Evolutionary conservation across 1,139 yeast genomes (phyloP).

Genomic region (Saccharomyces hybrid): DNA sequence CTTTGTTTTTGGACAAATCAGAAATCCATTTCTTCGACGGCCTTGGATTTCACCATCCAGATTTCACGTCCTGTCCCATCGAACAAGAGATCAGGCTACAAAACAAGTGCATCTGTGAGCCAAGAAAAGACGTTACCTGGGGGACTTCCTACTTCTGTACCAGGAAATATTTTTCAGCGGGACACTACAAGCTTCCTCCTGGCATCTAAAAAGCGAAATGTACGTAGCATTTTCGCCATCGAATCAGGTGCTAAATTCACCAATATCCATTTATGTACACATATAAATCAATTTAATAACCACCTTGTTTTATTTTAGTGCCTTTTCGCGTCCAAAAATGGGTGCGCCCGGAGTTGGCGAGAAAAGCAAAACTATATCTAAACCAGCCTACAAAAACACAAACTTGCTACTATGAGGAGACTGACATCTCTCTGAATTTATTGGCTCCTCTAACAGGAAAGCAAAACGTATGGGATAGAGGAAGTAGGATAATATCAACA

Average conservation of each 20-base stretch:
- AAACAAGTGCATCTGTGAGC: constrained; percentile 62
- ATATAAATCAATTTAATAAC: constrained; percentile 7
- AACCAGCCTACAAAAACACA: neutral
- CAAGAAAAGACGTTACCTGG: constrained; percentile 34
- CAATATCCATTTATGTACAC: neutral
- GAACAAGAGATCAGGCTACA: constrained; percentile 45
- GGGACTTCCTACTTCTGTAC: constrained; percentile 32
- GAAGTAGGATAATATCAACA: neutral
- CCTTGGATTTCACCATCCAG: constrained; percentile 75
- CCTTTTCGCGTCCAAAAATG: neutral
- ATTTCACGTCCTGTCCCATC: constrained; percentile 70
- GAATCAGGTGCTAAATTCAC: neutral
- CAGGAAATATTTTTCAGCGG: constrained; percentile 28
- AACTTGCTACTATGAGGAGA: neutral
- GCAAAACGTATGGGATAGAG: neutral
- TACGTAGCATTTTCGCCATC: neutral
- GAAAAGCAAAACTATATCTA: neutral
- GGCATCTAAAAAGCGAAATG: constrained; percentile 8
- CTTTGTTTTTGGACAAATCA: constrained; percentile 58
- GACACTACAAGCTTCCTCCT: constrained; percentile 25
- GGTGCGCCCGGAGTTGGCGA: neutral
- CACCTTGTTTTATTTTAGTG: neutral
- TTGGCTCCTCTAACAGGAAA: constrained; percentile 5
- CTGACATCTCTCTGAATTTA: neutral
- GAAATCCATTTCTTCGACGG: constrained; percentile 75